Percentiles rank a stretch among this genome's conserved stretches.
These are phyloP conservation scores for Phaeoacremonium minimum DNA, from an alignment of 2,329 filamentous ascomycete genomes.

Conservation along the genomic window DNA sequence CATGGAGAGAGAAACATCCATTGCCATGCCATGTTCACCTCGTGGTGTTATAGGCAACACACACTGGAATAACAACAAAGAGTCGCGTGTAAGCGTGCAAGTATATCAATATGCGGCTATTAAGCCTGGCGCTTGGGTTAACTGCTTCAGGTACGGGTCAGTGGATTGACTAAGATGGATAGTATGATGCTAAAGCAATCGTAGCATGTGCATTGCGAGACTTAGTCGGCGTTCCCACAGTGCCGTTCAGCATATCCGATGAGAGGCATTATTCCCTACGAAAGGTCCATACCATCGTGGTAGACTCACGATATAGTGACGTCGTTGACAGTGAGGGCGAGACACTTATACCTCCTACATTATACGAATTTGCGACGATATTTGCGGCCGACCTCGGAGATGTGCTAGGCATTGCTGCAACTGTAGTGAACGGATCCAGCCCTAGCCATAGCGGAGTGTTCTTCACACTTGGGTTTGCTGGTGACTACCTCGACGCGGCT, in stretches of 20 bases:
- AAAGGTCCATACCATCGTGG: slow-evolving; percentile 26
- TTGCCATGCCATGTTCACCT: no score
- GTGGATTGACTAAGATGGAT: no score
- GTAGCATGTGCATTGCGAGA: no score
- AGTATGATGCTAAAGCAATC: no score
- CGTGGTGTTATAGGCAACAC: no score
- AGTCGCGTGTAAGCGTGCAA: no score
- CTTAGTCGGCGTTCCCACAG: slow-evolving; percentile 8
- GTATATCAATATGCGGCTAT: no score
- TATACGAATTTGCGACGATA: slow-evolving; percentile 39
- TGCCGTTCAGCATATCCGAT: slow-evolving; percentile 1
- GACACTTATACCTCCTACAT: slow-evolving; percentile 46
- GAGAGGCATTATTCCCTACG: slow-evolving; percentile 4
- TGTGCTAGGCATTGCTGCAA: slow-evolving; percentile 21
- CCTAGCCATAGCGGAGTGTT: slow-evolving; percentile 27
- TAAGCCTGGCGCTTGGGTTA: no score
- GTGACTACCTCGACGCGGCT: slow-evolving; percentile 35
- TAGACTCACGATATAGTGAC: slow-evolving; percentile 35
- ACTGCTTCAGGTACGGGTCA: no score
- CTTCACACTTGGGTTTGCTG: slow-evolving; percentile 37
- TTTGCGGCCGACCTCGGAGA: slow-evolving; percentile 32
- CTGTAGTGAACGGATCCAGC: slow-evolving; percentile 16
- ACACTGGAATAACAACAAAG: no score
- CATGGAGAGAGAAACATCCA: no score
- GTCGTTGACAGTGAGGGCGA: slow-evolving; percentile 36